Evolutionary conservation across 441 rosid species (phyloP).

Genomic region (Jatropha podagrica): DNA sequence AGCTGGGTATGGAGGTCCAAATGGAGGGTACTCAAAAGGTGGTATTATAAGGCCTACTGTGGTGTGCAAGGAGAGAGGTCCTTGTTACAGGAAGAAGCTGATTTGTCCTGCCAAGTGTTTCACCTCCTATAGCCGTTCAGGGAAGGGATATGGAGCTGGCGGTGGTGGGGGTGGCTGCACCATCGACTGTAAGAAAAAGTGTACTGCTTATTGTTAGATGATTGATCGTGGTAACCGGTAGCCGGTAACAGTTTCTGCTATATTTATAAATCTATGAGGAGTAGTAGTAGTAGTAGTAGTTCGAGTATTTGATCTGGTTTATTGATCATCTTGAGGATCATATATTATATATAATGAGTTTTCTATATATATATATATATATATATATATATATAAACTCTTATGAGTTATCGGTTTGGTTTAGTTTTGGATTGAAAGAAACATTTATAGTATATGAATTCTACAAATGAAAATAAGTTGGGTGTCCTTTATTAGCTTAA

Average conservation of each 20-base stretch:
- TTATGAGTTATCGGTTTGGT: neutral
- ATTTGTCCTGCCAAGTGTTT: slow-evolving; percentile 94
- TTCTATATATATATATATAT: neutral
- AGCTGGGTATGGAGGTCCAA: slow-evolving; percentile 71
- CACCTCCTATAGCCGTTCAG: slow-evolving; percentile 71
- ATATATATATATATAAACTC: neutral
- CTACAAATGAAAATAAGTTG: too few species aligned
- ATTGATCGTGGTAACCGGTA: slow-evolving; percentile 4
- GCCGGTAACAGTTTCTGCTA: slow-evolving; percentile 5
- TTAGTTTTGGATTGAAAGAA: neutral
- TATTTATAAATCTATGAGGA: neutral
- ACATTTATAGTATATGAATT: too few species aligned
- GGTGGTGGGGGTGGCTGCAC: slow-evolving; percentile 98
- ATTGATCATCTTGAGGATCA: too few species aligned
- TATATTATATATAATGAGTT: neutral
- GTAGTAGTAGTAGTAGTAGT: slow-evolving; percentile 4
- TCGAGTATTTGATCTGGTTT: neutral
- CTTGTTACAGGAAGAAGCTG: slow-evolving; percentile 77
- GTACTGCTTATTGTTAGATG: slow-evolving; percentile 70
- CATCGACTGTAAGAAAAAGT: slow-evolving; percentile 91
- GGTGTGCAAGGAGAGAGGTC: slow-evolving; percentile 78
- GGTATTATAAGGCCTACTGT: slow-evolving; percentile 61
- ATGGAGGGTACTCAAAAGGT: slow-evolving; percentile 63
- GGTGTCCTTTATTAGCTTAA: too few species aligned
- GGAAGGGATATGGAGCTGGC: slow-evolving; percentile 83